Conservation (phyloP, 306 rosid genomes). For the Cucurbita pepo region DNA sequence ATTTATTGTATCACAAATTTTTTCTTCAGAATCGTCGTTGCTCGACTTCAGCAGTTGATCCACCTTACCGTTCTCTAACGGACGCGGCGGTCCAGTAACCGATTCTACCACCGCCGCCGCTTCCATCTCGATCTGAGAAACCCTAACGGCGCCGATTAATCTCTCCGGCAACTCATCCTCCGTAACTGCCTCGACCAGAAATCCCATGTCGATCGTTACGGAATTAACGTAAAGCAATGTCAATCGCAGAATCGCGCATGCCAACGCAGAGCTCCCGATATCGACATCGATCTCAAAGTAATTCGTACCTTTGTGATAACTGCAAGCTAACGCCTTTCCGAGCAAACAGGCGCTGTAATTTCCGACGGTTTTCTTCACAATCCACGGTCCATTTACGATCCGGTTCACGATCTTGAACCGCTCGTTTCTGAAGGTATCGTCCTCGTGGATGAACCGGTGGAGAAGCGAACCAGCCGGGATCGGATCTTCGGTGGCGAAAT, state of each 20-base stretch:
- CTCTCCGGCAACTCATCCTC: constrained; percentile 80
- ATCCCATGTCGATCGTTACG: constrained; percentile 74
- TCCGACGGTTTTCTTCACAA: constrained; percentile 71
- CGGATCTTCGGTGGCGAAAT: constrained; percentile 56
- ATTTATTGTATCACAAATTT: not conserved
- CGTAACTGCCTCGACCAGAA: constrained; percentile 64
- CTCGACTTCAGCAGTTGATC: not conserved
- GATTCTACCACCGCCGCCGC: constrained; percentile 37
- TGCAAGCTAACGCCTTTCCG: constrained; percentile 72
- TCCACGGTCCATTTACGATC: constrained; percentile 89
- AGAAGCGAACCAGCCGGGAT: constrained; percentile 49
- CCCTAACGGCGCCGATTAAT: constrained; percentile 69
- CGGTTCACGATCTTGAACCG: constrained; percentile 84
- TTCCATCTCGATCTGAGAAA: constrained; percentile 74
- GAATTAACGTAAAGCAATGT: constrained; percentile 58
- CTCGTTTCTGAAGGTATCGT: constrained; percentile 58
- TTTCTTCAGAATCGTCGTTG: not conserved
- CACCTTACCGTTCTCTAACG: not conserved
- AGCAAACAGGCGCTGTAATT: constrained; percentile 63
- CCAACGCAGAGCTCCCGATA: constrained; percentile 71
- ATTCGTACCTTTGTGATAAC: constrained; percentile 50
- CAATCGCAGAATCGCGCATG: constrained; percentile 56
- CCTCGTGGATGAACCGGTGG: constrained; percentile 50
- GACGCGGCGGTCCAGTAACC: constrained; percentile 8
- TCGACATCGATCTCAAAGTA: constrained; percentile 79